Percentiles rank a stretch among this genome's conserved stretches.
phyloP scores from a whole-genome alignment of 2,329 filamentous ascomycete genomes.

The Fusarium lateritium region DNA sequence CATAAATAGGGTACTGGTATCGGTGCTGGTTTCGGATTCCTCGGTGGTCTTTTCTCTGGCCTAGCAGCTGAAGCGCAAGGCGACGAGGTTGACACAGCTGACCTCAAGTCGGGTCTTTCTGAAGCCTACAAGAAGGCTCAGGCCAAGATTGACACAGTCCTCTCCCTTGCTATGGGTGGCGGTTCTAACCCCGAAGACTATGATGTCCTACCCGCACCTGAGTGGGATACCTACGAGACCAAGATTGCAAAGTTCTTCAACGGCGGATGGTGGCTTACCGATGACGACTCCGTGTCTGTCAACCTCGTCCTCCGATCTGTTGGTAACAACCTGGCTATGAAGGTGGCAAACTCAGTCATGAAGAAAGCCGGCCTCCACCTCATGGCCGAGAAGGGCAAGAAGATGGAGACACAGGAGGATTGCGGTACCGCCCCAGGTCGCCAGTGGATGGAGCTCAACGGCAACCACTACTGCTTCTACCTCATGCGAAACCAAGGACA shows the following conservation, averaged over 20 bases:
- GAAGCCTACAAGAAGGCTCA: conserved; percentile 4
- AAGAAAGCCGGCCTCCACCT: conserved; percentile 13
- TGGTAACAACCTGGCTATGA: conserved; percentile 8
- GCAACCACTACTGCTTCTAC: not conserved
- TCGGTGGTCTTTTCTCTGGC: conserved; percentile 7
- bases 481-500: not conserved
- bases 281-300: conserved; percentile 10
- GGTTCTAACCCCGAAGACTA: not conserved
- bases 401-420: not conserved
- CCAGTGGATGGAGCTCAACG: conserved; percentile 5
- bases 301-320: conserved; percentile 3
- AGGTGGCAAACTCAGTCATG: conserved; percentile 14
- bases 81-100: not conserved
- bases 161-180: not conserved
- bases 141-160: not conserved
- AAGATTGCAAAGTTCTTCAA: conserved; percentile 20
- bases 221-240: conserved; percentile 17
- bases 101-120: conserved; percentile 7
- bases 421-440: not conserved
- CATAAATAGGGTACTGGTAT: not conserved
- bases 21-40: conserved; percentile 10
- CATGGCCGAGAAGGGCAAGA: not conserved
- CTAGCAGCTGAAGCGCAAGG: not conserved
- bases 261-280: conserved; percentile 15
- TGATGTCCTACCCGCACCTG: conserved; percentile 8